A percentile compares a stretch with the other conserved stretches of the same genome.
These are phyloP conservation scores for Blastobotrys malaysiensis DNA, from an alignment of 1,139 yeast genomes.

Conservation along the genomic window DNA sequence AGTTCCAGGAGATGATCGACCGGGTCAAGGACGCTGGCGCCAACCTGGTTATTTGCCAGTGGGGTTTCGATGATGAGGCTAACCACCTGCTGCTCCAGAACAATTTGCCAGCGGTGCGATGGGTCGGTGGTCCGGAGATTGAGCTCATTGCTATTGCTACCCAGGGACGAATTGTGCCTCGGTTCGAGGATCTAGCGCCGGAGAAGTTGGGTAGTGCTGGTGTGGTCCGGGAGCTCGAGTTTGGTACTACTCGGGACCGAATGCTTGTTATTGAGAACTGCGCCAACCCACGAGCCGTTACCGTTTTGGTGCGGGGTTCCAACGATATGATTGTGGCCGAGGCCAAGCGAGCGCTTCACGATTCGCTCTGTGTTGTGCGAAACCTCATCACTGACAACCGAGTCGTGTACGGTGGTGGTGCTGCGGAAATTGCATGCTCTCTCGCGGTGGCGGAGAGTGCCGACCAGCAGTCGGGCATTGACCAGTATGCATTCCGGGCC, in stretches of 20 bases:
- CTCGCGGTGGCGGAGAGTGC: conserved; percentile 89
- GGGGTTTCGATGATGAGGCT: conserved; percentile 99
- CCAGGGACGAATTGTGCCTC: conserved; percentile 92
- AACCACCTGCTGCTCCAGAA: conserved; percentile 86
- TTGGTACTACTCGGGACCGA: conserved; percentile 94
- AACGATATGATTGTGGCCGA: conserved; percentile 98
- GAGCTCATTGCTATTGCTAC: conserved; percentile 97
- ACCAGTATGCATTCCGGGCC: conserved; percentile 96
- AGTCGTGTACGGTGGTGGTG: conserved; percentile 98
- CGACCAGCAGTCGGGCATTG: conserved; percentile 88
- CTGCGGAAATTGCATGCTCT: conserved; percentile 92
- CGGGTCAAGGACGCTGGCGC: conserved; percentile 88
- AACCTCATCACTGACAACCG: conserved; percentile 87
- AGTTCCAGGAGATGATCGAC: conserved; percentile 86
- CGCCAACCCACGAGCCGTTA: conserved; percentile 83
- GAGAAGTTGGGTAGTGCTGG: conserved; percentile 90
- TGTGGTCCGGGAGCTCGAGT: conserved; percentile 75
- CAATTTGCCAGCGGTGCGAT: conserved; percentile 90
- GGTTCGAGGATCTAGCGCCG: conserved; percentile 83
- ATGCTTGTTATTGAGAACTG: conserved; percentile 94
- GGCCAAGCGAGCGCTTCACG: conserved; percentile 94
- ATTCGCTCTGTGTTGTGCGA: conserved; percentile 94
- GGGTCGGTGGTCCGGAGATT: conserved; percentile 98
- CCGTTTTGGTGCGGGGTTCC: conserved; percentile 90
- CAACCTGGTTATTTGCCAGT: conserved; percentile 93